Conservation (phyloP, 106 monocot genomes). For the Dendrobium catenatum region DNA sequence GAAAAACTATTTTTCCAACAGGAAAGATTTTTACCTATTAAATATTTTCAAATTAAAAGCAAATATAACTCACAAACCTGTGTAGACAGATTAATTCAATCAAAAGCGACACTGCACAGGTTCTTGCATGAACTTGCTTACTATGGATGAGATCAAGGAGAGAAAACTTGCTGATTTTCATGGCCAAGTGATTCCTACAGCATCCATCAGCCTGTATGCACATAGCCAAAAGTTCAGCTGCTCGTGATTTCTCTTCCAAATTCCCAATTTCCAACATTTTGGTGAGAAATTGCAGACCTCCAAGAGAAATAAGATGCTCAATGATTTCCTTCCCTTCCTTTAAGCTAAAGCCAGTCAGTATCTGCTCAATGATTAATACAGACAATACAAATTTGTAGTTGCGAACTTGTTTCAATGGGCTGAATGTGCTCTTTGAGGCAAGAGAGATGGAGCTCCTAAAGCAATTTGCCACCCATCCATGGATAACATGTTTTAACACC, state of each 20-base stretch:
- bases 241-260: slow-evolving; percentile 19
- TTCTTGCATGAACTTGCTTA: slow-evolving; percentile 22
- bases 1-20: neutral
- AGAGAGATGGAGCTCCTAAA: slow-evolving; percentile 16
- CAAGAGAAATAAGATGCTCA: slow-evolving; percentile 35
- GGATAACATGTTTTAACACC: slow-evolving; percentile 27
- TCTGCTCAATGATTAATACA: slow-evolving; percentile 21
- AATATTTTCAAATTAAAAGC: neutral
- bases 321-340: slow-evolving; percentile 21
- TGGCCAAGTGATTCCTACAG: slow-evolving; percentile 39
- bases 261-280: slow-evolving; percentile 23
- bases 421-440: slow-evolving; percentile 6
- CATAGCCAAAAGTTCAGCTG: slow-evolving; percentile 16
- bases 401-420: neutral
- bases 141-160: slow-evolving; percentile 36
- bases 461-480: slow-evolving; percentile 27
- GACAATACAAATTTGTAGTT: slow-evolving; percentile 19
- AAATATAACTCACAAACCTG: slow-evolving; percentile 20
- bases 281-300: slow-evolving; percentile 36
- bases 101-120: slow-evolving; percentile 22
- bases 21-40: neutral
- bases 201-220: slow-evolving; percentile 44
- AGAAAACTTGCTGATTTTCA: slow-evolving; percentile 14
- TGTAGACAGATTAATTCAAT: slow-evolving; percentile 41
- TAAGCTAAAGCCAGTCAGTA: neutral